Evolutionary conservation across 108 stramenopile species (phyloP).

Genomic region (Nitzschia palea): DNA sequence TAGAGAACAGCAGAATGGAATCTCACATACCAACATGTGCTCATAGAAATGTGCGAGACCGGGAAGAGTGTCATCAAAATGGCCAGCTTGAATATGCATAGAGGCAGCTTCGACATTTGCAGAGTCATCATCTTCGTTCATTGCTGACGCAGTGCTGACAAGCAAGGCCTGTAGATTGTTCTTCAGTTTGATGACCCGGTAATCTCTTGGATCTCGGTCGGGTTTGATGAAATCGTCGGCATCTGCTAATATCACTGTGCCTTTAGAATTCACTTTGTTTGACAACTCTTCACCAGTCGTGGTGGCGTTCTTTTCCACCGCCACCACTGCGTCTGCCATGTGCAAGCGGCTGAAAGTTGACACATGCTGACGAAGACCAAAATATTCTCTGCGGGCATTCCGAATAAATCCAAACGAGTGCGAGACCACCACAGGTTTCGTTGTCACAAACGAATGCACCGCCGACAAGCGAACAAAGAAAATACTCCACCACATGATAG

Average conservation of each 20-base stretch:
- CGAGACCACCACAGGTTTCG: background rate
- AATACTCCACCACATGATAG: slow-evolving; percentile 19
- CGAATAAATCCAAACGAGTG: background rate
- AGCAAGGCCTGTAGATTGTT: slow-evolving; percentile 71
- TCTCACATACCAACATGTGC: slow-evolving; percentile 69
- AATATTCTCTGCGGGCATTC: background rate
- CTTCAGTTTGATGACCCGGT: slow-evolving; percentile 63
- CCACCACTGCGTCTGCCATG: background rate
- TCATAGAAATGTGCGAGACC: slow-evolving; percentile 93
- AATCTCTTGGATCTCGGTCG: slow-evolving; percentile 59
- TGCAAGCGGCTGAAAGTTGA: background rate
- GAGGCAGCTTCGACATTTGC: slow-evolving; percentile 76
- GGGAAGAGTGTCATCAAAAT: slow-evolving; percentile 72
- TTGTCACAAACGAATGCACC: slow-evolving; percentile 17
- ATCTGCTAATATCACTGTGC: slow-evolving; percentile 43
- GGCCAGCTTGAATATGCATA: slow-evolving; percentile 84
- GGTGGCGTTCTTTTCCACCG: background rate
- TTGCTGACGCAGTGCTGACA: slow-evolving; percentile 45
- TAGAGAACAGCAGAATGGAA: background rate
- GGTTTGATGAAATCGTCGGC: slow-evolving; percentile 70
- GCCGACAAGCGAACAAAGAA: slow-evolving; percentile 19
- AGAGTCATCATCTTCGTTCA: background rate
- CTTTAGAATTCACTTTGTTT: slow-evolving; percentile 3
- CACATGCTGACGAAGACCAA: background rate
- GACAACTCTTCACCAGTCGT: background rate